A percentile compares a stretch with the other conserved stretches of the same genome.
phyloP scores from a whole-genome alignment of 1,139 yeast genomes.

The Saccharomyces hybrid region DNA sequence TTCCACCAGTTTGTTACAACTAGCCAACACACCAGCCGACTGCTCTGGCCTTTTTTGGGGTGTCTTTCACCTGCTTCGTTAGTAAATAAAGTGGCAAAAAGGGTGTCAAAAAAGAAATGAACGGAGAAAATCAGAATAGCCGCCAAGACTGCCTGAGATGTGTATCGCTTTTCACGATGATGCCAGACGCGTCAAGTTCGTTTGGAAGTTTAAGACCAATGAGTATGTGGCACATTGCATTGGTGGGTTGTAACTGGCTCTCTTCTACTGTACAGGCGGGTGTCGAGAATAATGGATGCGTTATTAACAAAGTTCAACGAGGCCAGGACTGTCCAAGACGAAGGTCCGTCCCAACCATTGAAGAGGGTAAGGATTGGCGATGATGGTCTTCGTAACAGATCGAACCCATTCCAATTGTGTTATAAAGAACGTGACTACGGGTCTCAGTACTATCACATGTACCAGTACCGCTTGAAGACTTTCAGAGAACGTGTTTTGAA shows the following conservation, averaged over 20 bases:
- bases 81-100: background rate
- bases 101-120: background rate
- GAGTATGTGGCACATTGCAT: background rate
- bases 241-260: background rate
- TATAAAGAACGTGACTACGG: conserved; percentile 44
- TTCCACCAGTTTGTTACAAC: background rate
- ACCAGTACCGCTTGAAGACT: conserved; percentile 51
- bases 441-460: conserved; percentile 68
- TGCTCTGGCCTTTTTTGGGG: background rate
- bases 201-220: background rate
- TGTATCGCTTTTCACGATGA: background rate
- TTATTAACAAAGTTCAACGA: conserved; percentile 14
- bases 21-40: too few relatives aligned
- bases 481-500: conserved; percentile 49
- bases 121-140: background rate
- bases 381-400: conserved; percentile 5
- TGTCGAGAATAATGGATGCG: conserved; percentile 10
- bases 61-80: background rate
- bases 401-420: conserved; percentile 24
- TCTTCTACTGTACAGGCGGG: background rate
- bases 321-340: conserved; percentile 7
- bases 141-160: background rate
- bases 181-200: background rate
- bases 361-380: conserved; percentile 13
- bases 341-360: conserved; percentile 3